Base-by-base conservation (phyloP, 116 monocot genomes). In the Trichopus zeylanicus region DNA sequence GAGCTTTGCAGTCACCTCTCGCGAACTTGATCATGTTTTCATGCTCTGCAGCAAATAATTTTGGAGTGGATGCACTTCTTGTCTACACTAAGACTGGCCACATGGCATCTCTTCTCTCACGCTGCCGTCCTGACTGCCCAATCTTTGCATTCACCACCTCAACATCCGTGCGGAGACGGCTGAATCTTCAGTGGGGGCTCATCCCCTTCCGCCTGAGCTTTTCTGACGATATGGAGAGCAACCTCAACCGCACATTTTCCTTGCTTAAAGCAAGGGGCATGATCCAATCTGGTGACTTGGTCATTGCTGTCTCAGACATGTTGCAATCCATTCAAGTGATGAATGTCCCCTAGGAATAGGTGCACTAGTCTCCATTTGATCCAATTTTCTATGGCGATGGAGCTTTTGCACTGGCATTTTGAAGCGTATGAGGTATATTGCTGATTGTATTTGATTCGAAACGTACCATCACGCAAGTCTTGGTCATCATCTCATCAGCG, bases 271-370 rank as follows among this genome's bases (percentile, higher is more conserved):
- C 87, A 22, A 78, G 91, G 65, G 97, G 97, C 32, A 97, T 97
- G 97, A 75, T 97, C 23, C 76, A 82, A 51, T 79, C 97, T 20
- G 91, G 91, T 1, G 97, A 97, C 60, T 70, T 97, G 3, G 85
- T 97, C 51, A 85, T 97, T 28, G 97, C 97, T 1, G 75, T 97
- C 31, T 97, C 91, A 0, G 91, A 97, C 33, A 87, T 87, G 79
- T 48, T 87, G 48, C 91, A 97, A 59, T 97, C 97, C 3, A 97
- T 97, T 59, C 97, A 97, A 67, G 97, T 97, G 42, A 97, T 97
- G 80, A 87, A 81, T 62, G 91, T 91, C 49, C 91, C 97, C 12
- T 97, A 48, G 62, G 46, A 27, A 48, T 48, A 59, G 51, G 48
- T n/a, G 31, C 15, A 5, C 24, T 18, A 29, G 8, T 30, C 9